These are phyloP conservation scores for Crithidia bombi DNA, from an alignment of 208 protist genomes.

Conservation along the genomic window DNA sequence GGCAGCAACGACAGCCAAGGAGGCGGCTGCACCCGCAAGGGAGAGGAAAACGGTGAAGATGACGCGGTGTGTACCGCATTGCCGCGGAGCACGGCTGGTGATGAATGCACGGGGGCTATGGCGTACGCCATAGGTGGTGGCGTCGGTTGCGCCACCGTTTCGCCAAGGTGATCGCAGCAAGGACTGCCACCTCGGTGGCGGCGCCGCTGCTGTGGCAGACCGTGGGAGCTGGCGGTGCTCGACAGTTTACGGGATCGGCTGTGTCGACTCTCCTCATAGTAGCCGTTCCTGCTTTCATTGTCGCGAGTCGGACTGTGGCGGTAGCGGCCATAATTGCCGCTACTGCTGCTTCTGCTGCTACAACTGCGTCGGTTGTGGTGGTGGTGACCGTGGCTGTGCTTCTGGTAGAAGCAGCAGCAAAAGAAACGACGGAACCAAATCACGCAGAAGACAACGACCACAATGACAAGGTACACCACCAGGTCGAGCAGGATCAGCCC, in stretches of 20 bases:
- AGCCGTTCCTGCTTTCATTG: neutral
- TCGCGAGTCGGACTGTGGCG: slow-evolving; percentile 1
- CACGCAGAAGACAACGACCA: slow-evolving; percentile 22
- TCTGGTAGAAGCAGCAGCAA: slow-evolving; percentile 28
- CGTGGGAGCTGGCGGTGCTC: neutral
- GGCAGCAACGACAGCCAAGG: slow-evolving; percentile 1
- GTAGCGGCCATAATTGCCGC: neutral
- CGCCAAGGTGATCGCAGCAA: neutral
- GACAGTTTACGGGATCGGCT: neutral
- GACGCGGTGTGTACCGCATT: neutral
- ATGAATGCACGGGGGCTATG: neutral
- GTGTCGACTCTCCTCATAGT: neutral
- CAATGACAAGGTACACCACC: slow-evolving; percentile 21
- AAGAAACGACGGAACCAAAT: slow-evolving; percentile 35
- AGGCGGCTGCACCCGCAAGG: slow-evolving; percentile 9
- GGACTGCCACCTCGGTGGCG: neutral
- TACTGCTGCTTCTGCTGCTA: slow-evolving; percentile 8
- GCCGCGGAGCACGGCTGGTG: neutral
- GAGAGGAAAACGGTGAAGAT: slow-evolving; percentile 2
- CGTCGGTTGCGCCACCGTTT: neutral
- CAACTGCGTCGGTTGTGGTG: neutral
- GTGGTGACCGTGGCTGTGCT: neutral
- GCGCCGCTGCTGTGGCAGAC: neutral
- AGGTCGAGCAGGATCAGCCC: slow-evolving; percentile 30
- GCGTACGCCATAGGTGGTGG: slow-evolving; percentile 13